Evolutionary conservation across 169 alveolate species (phyloP), one percentile per base, ranked within the genome.

Genomic region (Babesia microti): DNA sequence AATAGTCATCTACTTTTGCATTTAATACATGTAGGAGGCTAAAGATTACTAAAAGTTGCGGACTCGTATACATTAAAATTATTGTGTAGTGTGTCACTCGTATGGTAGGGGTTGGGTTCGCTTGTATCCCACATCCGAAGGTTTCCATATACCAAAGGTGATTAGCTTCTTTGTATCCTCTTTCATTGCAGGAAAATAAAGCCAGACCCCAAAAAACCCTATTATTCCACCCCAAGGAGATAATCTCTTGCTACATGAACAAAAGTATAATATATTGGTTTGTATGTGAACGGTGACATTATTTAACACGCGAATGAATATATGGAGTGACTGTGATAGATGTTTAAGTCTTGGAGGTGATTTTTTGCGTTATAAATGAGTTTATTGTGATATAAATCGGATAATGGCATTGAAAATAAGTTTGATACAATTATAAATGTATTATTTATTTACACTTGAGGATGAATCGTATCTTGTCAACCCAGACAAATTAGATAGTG

Each of bases 111-210:
- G 72, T 0, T 55, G 48, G 32, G 55, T 44, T 50, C 63, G 67
- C 36, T 59, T 65, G 56, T 74, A 74, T 0, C 84, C 84, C n/a
- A 74, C 84, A 14, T 66, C 80, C 12, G 59, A 68, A 11, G 72
- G 72, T 19, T 61, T 46, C 84, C 84, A 74, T 34, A 60, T 33
- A 17, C 84, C 84, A 17, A 74, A 43, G 3, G 81, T 74, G 4
- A 74, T 27, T 3, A 39, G 1, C 24, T 74, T 74, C 39, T 74
- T 67, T 32, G 43, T 37, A 7, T 61, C 78, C 12, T 55, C 48
- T 39, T 68, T 32, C 17, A 48, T 52, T 5, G 71, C 69, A 2
- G 84, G 84, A 48, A 74, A 74, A n/a, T 34, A 50, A 17, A 66
- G 29, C 50, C 81, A 74, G 6, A 53, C 46, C 12, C 81, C 69